These are phyloP conservation scores for Lasiosphaeria miniovina DNA, from an alignment of 495 filamentous ascomycete genomes.

Conservation along the genomic window DNA sequence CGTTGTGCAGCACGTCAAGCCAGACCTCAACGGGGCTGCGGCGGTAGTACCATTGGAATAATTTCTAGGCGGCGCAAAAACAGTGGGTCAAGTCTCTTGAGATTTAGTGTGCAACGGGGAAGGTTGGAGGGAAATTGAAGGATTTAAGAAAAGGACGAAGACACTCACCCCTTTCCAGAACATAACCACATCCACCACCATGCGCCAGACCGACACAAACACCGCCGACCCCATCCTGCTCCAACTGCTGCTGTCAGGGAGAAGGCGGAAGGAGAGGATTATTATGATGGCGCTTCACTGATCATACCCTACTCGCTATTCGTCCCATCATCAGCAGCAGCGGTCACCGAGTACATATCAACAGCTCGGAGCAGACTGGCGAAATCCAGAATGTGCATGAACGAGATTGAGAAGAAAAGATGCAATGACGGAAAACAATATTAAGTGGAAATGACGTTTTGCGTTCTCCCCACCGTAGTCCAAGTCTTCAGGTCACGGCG, in stretches of 20 bases:
- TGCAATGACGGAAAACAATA: too few species aligned
- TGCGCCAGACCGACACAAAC: conserved; percentile 48
- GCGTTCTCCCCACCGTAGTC: too few species aligned
- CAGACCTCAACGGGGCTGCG: conserved; percentile 53
- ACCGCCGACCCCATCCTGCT: conserved; percentile 33
- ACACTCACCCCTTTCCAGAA: conserved; percentile 62
- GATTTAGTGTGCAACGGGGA: background rate
- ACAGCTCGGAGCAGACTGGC: too few species aligned
- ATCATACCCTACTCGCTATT: too few species aligned
- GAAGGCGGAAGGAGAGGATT: background rate
- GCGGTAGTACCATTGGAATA: conserved; percentile 46
- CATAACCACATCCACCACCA: conserved; percentile 59
- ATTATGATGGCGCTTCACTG: too few species aligned
- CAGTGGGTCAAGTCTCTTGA: background rate
- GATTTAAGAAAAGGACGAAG: background rate
- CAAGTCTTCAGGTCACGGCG: too few species aligned
- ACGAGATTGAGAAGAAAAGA: too few species aligned
- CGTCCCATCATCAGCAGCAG: too few species aligned
- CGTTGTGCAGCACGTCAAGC: conserved; percentile 57
- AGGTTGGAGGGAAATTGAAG: background rate
- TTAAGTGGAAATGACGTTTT: too few species aligned
- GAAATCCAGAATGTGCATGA: too few species aligned
- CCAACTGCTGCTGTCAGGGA: background rate
- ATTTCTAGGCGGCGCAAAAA: conserved; percentile 14
- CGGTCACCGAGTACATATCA: too few species aligned